Percentiles rank a stretch among this genome's conserved stretches.
Evolutionary conservation across 345 rosid genomes (phyloP).

Genomic region (Eucalyptus victrix): DNA sequence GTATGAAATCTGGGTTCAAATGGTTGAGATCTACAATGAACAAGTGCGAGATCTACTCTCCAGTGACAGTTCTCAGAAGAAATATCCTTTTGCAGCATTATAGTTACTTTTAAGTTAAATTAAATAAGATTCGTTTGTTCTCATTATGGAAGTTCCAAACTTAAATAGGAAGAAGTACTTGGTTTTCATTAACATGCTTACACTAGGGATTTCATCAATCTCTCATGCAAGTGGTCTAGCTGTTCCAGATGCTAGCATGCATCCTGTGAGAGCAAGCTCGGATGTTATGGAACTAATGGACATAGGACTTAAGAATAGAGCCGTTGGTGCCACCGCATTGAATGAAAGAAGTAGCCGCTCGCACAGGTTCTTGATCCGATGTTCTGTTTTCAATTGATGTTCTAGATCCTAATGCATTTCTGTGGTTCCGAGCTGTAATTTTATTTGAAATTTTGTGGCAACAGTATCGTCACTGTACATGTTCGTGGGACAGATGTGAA

Average conservation of each 20-base stretch:
- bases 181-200: constrained; percentile 57
- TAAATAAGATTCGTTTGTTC: not conserved
- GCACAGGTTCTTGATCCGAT: constrained; percentile 38
- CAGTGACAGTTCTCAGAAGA: constrained; percentile 44
- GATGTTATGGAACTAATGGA: constrained; percentile 74
- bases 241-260: constrained; percentile 92
- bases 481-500: constrained; percentile 73
- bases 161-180: not conserved
- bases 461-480: constrained; percentile 79
- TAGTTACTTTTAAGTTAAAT: not conserved
- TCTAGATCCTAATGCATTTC: not conserved
- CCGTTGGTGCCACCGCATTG: constrained; percentile 67
- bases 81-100: constrained; percentile 56
- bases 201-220: constrained; percentile 54
- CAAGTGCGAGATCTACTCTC: constrained; percentile 75
- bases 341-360: constrained; percentile 98
- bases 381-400: not conserved
- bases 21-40: constrained; percentile 93
- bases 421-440: not conserved
- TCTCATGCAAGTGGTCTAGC: constrained; percentile 59
- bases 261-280: constrained; percentile 50
- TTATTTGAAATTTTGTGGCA: not conserved
- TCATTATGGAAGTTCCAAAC: not conserved
- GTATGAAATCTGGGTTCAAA: constrained; percentile 69
- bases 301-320: constrained; percentile 62